Conservation (phyloP, 2,329 filamentous ascomycete genomes). For the Aspergillus jensenii region DNA sequence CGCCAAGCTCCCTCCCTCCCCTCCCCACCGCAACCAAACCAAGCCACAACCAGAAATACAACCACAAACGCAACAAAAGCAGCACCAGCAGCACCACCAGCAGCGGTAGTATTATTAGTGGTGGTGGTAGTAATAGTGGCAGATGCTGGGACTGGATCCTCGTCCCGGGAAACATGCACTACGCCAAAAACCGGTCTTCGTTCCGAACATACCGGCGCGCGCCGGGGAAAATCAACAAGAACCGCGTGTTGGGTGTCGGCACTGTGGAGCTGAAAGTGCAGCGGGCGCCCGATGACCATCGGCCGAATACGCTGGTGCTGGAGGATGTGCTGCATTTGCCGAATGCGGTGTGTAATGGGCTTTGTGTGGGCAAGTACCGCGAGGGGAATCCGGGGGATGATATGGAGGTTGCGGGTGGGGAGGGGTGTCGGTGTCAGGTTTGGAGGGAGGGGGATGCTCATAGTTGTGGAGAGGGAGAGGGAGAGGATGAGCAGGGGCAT, state of each 20-base stretch:
- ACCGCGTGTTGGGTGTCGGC: constrained; percentile 20
- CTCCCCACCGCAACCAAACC: too few relatives aligned
- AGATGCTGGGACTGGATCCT: constrained; percentile 23
- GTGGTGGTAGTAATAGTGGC: background rate
- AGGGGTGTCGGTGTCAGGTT: background rate
- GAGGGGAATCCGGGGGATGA: constrained; percentile 3
- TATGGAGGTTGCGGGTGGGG: constrained; percentile 4
- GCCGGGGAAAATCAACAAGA: constrained; percentile 16
- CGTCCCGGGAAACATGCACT: constrained; percentile 18
- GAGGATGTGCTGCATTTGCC: constrained; percentile 22
- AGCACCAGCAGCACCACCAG: background rate
- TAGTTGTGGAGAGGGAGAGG: background rate
- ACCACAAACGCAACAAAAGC: background rate
- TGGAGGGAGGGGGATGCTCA: background rate
- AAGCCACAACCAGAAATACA: background rate
- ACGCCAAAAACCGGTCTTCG: constrained; percentile 23
- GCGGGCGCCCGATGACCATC: constrained; percentile 12
- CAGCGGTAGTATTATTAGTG: background rate
- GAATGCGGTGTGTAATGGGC: constrained; percentile 20
- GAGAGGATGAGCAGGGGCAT: background rate
- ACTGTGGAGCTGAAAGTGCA: constrained; percentile 18
- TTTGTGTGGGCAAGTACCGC: constrained; percentile 15
- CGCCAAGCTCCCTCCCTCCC: too few relatives aligned
- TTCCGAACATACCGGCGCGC: constrained; percentile 21
- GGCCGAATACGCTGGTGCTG: constrained; percentile 15